Evolutionary conservation across 176 grass and related monocot species (phyloP), one percentile per base, ranked within the genome.

Genomic region (Eremochloa ophiuroides): DNA sequence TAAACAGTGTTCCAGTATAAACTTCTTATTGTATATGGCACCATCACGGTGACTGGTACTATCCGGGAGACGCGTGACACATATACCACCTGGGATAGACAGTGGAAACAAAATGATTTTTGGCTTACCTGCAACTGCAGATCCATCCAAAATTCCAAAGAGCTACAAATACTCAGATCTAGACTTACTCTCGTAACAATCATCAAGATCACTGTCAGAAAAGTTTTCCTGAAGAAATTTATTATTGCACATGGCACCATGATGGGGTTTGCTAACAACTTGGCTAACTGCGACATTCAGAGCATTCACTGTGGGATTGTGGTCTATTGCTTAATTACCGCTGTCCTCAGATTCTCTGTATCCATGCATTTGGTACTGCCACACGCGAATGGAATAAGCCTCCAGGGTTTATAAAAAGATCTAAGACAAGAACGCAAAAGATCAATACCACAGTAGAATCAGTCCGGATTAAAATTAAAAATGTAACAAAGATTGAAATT

Each of bases 41-140:
- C 73, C 73, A 75, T 75, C 72, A 75, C 48, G 72, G 12, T 75
- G 72, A 20, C 30, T 58, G 48, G 48, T 75, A 56, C 56, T 11
- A 15, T 11, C 6, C 2, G 5, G 7, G 10, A 73, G 10, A 20
- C 0, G 2, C 3, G 16, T 2, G 17, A 33, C 17, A 17, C 3
- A 11, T 50, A 20, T 33, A 50, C 13, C 10, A 20, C 20, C 9
- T 10, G 3, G 40, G 40, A 41, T 41, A 41, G 40, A 41, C 8
- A 55, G 50, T 55, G 50, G 50, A 55, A 55, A 55, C 50, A 55
- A 55, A 55, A 55, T 55, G 50, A 55, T 55, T 55, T 55, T 55
- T 55, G 10, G 50, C 50, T 20, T 55, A 55, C 18, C 18, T 55
- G 50, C 50, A 55, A 55, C 50, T 55, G 50, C 50, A 55, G 50